Evolutionary conservation across 441 rosid species (phyloP), one percentile per base, ranked within the genome.

Genomic region (Aleurites moluccanus): DNA sequence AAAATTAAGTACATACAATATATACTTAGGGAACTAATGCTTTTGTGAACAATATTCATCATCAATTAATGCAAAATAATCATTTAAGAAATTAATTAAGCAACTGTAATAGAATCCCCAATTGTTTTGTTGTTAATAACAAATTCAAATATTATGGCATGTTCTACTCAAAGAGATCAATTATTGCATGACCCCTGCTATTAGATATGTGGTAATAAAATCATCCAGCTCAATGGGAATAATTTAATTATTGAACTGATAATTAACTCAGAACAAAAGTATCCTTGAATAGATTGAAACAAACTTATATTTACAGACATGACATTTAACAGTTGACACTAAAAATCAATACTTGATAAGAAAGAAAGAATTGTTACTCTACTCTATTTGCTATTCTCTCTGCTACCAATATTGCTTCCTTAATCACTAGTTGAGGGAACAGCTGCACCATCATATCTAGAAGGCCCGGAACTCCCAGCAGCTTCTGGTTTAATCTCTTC

Each of bases 401-500:
- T 10, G 55, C 50, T 27, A 75, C 44, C 67, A 44, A 40, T 25
- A 38, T 28, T 47, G 28, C 59, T 30, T 23, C 63, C n/a, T 77
- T 75, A 83, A 35, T 85, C 82, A 56, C 85, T 85, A 1, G 87
- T 67, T 28, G 85, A 82, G 53, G 86, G 87, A 73, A 73, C 83
- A 28, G 53, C 82, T 10, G 82, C 81, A 35, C 79, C 78, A 38
- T 82, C 87, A 69, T 81, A 86, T 1, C 82, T 83, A 47, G 88
- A 81, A 23, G 86, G 80, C 21, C 73, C 83, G 6, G 86, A 68
- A 44, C 84, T 77, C 23, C 76, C 66, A 28, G 81, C 68, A 75
- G 76, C 71, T 60, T 86, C 90, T 4, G 85, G 84, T 83, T 90
- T 86, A 70, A 90, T 92, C 79, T 86, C 92, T 62, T 88, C 91